These are phyloP conservation scores for Inga oerstediana DNA, from an alignment of 306 rosid species.

Conservation along the genomic window DNA sequence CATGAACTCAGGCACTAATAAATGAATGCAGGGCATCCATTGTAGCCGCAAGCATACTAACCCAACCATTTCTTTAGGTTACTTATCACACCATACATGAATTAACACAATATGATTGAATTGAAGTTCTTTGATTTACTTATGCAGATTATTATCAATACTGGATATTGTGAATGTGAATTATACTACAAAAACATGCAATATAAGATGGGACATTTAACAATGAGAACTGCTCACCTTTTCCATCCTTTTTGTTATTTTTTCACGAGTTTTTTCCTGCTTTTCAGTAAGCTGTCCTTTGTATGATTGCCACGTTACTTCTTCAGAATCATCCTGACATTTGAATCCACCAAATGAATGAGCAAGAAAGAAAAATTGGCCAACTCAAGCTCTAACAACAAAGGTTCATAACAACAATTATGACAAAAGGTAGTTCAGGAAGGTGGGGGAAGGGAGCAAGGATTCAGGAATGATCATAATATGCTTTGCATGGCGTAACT, in stretches of 20 bases:
- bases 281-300: slow-evolving; percentile 92
- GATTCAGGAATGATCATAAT: slow-evolving; percentile 14
- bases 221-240: slow-evolving; percentile 56
- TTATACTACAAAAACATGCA: slow-evolving; percentile 5
- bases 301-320: slow-evolving; percentile 94
- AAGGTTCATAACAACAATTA: slow-evolving; percentile 5
- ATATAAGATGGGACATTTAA: slow-evolving; percentile 12
- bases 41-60: too few species aligned
- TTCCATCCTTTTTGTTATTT: slow-evolving; percentile 83
- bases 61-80: not conserved
- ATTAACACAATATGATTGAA: not conserved
- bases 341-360: slow-evolving; percentile 33
- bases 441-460: not conserved
- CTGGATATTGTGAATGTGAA: not conserved
- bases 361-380: slow-evolving; percentile 35
- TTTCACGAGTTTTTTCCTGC: slow-evolving; percentile 90
- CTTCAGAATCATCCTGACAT: slow-evolving; percentile 81
- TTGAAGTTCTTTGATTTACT: not conserved
- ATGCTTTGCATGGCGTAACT: slow-evolving; percentile 9
- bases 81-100: not conserved
- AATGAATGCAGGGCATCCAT: not conserved
- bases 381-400: slow-evolving; percentile 19
- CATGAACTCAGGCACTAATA: not conserved
- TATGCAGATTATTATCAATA: not conserved
- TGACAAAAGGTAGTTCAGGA: not conserved